These are phyloP conservation scores for Metschnikowia borealis DNA, from an alignment of 805 yeast genomes.

Conservation along the genomic window DNA sequence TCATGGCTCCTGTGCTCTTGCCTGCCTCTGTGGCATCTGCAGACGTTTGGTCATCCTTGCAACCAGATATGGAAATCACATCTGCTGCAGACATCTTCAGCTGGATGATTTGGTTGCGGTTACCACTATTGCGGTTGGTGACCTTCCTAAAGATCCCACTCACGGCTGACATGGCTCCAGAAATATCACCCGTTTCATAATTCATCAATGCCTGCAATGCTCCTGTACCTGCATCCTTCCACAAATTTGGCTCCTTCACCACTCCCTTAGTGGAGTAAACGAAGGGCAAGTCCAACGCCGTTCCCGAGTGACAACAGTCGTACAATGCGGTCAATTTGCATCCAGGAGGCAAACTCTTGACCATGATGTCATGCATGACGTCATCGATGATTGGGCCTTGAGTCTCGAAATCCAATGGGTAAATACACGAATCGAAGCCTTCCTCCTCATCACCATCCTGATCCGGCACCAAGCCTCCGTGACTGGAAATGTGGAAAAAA, in stretches of 20 bases:
- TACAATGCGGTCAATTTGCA: slow-evolving; percentile 74
- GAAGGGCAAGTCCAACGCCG: slow-evolving; percentile 76
- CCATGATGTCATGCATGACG: slow-evolving; percentile 67
- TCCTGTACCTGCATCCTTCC: slow-evolving; percentile 70
- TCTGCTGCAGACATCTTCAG: slow-evolving; percentile 73
- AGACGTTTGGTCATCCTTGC: slow-evolving; percentile 74
- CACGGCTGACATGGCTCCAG: slow-evolving; percentile 37
- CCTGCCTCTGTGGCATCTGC: slow-evolving; percentile 80
- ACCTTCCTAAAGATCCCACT: slow-evolving; percentile 34
- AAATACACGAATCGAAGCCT: slow-evolving; percentile 68
- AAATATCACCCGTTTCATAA: slow-evolving; percentile 29
- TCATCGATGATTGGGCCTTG: slow-evolving; percentile 74
- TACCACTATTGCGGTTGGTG: slow-evolving; percentile 13
- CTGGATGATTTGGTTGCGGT: slow-evolving; percentile 34
- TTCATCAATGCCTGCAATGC: slow-evolving; percentile 37
- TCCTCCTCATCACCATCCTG: slow-evolving; percentile 71
- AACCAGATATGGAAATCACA: slow-evolving; percentile 71
- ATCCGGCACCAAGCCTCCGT: slow-evolving; percentile 75
- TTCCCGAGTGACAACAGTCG: slow-evolving; percentile 86
- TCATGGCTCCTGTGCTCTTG: slow-evolving; percentile 77
- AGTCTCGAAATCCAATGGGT: slow-evolving; percentile 66
- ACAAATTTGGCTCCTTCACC: slow-evolving; percentile 72
- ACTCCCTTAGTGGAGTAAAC: slow-evolving; percentile 80
- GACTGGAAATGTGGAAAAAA: slow-evolving; percentile 83
- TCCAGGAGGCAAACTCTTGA: slow-evolving; percentile 65